phyloP scores from a whole-genome alignment of 495 filamentous ascomycete species.

The Polyplosphaeria fusca region DNA sequence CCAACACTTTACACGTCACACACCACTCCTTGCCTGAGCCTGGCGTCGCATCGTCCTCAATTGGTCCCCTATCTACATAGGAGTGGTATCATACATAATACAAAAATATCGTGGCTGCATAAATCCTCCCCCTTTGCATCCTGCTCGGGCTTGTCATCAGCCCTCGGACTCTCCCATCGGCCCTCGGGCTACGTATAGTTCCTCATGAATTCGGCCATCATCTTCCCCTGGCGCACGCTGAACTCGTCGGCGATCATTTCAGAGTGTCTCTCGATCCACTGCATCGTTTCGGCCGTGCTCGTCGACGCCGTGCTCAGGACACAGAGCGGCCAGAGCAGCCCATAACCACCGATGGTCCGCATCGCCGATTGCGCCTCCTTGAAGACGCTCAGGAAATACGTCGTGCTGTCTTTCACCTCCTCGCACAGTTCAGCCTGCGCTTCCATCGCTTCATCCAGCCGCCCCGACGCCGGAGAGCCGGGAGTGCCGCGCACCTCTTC shows the following conservation, averaged over 20 bases:
- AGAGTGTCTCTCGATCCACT: slow-evolving; percentile 1
- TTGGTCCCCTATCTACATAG: too few species aligned
- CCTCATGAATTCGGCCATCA: slow-evolving; percentile 10
- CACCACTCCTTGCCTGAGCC: not conserved
- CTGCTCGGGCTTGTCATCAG: too few species aligned
- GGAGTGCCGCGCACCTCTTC: not conserved
- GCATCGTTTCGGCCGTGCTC: not conserved
- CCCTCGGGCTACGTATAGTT: slow-evolving; percentile 2
- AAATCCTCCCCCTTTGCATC: too few species aligned
- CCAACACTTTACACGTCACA: not conserved
- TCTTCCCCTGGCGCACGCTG: slow-evolving; percentile 8
- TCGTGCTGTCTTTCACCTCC: slow-evolving; percentile 1
- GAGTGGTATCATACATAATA: too few species aligned
- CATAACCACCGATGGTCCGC: slow-evolving; percentile 1
- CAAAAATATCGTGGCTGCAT: too few species aligned
- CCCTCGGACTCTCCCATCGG: too few species aligned
- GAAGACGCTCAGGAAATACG: not conserved
- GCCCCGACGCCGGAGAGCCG: not conserved
- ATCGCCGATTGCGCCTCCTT: not conserved
- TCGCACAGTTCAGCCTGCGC: slow-evolving; percentile 5
- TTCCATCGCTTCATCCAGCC: not conserved
- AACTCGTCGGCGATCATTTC: slow-evolving; percentile 8
- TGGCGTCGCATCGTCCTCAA: too few species aligned
- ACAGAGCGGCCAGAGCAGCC: slow-evolving; percentile 10
- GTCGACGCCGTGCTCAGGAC: slow-evolving; percentile 6